phyloP scores from a whole-genome alignment of 345 rosid species.

The Lumnitzera littorea region DNA sequence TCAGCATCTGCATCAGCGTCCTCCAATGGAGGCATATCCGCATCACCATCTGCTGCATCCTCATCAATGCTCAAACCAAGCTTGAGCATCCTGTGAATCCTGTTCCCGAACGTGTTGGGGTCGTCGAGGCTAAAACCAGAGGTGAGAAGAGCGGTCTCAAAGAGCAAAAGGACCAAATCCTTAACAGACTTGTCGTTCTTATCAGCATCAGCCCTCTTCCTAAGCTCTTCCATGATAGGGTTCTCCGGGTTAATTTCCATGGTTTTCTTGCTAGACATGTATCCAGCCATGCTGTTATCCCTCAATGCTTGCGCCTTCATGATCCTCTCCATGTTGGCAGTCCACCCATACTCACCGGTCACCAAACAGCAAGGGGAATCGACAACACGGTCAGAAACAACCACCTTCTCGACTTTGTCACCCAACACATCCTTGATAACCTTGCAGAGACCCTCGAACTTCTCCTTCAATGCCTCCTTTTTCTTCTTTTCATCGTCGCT shows the following conservation, averaged over 20 bases:
- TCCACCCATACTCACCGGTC: conserved; percentile 14
- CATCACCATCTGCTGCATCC: conserved; percentile 5
- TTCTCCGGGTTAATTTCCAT: conserved; percentile 18
- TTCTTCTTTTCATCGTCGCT: conserved; percentile 10
- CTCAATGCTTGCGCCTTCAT: conserved; percentile 15
- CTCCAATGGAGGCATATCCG: conserved; percentile 7
- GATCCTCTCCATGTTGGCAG: conserved; percentile 16
- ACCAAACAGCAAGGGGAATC: conserved; percentile 16
- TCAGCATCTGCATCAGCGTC: conserved; percentile 9
- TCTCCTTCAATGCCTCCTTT: conserved; percentile 8
- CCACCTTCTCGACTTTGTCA: conserved; percentile 15
- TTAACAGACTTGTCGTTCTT: conserved; percentile 16
- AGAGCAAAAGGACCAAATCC: conserved; percentile 11
- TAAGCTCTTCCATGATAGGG: conserved; percentile 13
- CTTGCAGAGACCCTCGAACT: conserved; percentile 14
- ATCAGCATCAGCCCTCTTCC: conserved; percentile 17
- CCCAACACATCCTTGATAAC: conserved; percentile 15
- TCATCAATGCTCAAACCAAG: conserved; percentile 13
- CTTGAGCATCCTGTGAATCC: conserved; percentile 15
- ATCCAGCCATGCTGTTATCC: conserved; percentile 15
- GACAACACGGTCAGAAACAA: conserved; percentile 14
- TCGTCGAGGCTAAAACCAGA: conserved; percentile 15
- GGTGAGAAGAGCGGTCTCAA: conserved; percentile 14
- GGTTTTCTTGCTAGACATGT: conserved; percentile 15
- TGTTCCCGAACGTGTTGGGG: conserved; percentile 15